These are phyloP conservation scores for Adansonia grandidieri DNA, from an alignment of 441 rosid species.

Conservation along the genomic window DNA sequence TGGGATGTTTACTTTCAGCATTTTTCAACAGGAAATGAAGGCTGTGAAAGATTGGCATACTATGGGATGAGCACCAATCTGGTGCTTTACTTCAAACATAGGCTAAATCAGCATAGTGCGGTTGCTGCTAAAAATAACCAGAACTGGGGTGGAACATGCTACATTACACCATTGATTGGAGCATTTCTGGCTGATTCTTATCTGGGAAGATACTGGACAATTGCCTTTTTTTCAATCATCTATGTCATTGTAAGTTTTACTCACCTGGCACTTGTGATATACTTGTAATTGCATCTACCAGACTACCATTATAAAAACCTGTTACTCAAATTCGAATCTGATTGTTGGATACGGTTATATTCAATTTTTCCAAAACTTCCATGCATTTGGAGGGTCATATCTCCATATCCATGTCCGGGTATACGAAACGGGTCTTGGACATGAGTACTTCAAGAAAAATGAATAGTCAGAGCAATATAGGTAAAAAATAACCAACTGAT, in stretches of 20 bases:
- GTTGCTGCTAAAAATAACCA: constrained; percentile 25
- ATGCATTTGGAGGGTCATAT: too few species aligned
- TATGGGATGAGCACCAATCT: constrained; percentile 30
- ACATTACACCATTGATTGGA: constrained; percentile 28
- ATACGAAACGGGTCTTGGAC: too few species aligned
- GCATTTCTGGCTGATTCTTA: constrained; percentile 28
- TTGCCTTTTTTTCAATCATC: constrained; percentile 20
- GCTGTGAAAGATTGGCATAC: constrained; percentile 27
- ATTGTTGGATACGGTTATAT: too few species aligned
- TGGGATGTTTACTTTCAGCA: neutral
- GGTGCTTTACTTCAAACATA: constrained; percentile 14
- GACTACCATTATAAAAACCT: too few species aligned
- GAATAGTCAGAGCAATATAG: too few species aligned
- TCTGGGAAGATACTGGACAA: constrained; percentile 30
- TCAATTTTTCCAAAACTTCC: too few species aligned
- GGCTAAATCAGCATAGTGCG: constrained; percentile 13
- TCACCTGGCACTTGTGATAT: neutral
- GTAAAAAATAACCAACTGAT: too few species aligned
- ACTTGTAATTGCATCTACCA: neutral
- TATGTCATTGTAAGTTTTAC: constrained; percentile 23
- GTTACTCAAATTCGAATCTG: too few species aligned
- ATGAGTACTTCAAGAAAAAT: too few species aligned
- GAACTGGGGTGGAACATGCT: constrained; percentile 28
- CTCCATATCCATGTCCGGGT: too few species aligned
- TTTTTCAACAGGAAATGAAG: constrained; percentile 23